Percentiles rank a stretch among this genome's conserved stretches.
Evolutionary conservation across 2,329 filamentous ascomycete genomes (phyloP).

Genomic region (Graphilbum ipis-grandicollis): DNA sequence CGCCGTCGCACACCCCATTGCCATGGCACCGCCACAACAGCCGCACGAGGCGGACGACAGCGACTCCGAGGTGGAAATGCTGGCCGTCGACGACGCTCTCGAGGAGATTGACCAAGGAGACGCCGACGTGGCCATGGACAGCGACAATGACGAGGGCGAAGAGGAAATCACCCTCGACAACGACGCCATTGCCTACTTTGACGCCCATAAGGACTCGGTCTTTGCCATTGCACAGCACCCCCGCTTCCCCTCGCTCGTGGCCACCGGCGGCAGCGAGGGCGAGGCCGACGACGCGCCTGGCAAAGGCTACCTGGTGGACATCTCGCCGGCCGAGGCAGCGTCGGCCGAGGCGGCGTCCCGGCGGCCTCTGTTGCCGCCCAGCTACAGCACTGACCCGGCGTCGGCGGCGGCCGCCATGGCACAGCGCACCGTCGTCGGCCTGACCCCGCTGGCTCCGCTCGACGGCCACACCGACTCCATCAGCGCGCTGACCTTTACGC

Average conservation of each 20-base stretch:
- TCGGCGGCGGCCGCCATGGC: slow-evolving; percentile 27
- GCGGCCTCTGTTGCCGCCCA: slow-evolving; percentile 55
- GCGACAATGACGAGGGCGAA: slow-evolving; percentile 7
- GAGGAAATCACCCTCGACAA: slow-evolving; percentile 65
- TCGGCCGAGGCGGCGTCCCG: slow-evolving; percentile 45
- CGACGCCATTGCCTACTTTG: slow-evolving; percentile 87
- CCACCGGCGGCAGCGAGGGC: slow-evolving; percentile 63
- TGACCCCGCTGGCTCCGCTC: slow-evolving; percentile 53
- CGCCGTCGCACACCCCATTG: slow-evolving; percentile 1
- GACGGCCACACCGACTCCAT: slow-evolving; percentile 89
- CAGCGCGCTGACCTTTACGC: slow-evolving; percentile 70
- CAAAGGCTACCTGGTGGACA: slow-evolving; percentile 73
- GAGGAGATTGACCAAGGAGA: slow-evolving; percentile 54
- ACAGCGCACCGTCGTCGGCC: slow-evolving; percentile 33
- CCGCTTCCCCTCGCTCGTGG: slow-evolving; percentile 55
- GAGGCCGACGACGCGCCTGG: slow-evolving; percentile 46
- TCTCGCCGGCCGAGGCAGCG: too few species aligned
- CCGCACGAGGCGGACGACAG: slow-evolving; percentile 21
- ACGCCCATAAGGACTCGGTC: slow-evolving; percentile 75
- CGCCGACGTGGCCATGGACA: slow-evolving; percentile 23
- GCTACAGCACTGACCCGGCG: slow-evolving; percentile 51
- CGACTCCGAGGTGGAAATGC: slow-evolving; percentile 51
- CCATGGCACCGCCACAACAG: slow-evolving; percentile 10
- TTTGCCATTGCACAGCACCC: slow-evolving; percentile 94
- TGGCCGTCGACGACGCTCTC: slow-evolving; percentile 59